Conservation (phyloP, 225 moss, liverwort and hornwort genomes). For the Polytrichum formosum region DNA sequence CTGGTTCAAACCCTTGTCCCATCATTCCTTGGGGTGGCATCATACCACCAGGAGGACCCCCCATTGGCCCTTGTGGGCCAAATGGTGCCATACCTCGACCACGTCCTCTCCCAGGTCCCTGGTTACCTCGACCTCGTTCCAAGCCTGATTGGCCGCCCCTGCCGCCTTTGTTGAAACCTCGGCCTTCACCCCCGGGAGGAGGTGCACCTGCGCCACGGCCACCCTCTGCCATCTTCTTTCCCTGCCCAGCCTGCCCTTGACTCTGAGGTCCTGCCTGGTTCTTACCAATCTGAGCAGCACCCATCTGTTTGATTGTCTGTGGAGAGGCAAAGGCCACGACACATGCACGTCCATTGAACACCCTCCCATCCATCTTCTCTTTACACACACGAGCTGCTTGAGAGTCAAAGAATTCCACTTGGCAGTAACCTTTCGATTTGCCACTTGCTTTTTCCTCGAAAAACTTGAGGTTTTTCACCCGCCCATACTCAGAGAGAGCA, state of each 20-base stretch:
- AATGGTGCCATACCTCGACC: constrained; percentile 63
- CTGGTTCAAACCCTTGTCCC: constrained; percentile 93
- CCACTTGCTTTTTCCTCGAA: constrained; percentile 99
- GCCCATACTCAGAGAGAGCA: constrained; percentile 83
- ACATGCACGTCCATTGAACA: constrained; percentile 80
- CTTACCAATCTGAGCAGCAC: constrained; percentile 93
- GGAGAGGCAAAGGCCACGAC: constrained; percentile 97
- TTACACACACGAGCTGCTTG: constrained; percentile 85
- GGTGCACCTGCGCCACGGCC: constrained; percentile 59
- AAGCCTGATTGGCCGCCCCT: constrained; percentile 73
- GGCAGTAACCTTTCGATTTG: constrained; percentile 96
- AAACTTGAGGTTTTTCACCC: constrained; percentile 93
- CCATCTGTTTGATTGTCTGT: constrained; percentile 97
- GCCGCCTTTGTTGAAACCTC: constrained; percentile 75
- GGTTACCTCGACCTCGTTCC: constrained; percentile 75
- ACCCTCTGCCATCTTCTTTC: constrained; percentile 50
- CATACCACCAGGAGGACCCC: constrained; percentile 94
- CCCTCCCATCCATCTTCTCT: constrained; percentile 96
- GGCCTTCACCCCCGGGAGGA: constrained; percentile 58
- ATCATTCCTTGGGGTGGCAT: constrained; percentile 99
- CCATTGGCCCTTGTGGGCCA: constrained; percentile 84
- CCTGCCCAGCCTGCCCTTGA: constrained; percentile 59
- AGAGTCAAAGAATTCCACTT: constrained; percentile 91
- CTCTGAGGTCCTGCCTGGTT: constrained; percentile 54
- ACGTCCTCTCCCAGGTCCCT: constrained; percentile 60